Percentiles rank a stretch among this genome's conserved stretches.
Evolutionary conservation across 2,329 filamentous ascomycete genomes (phyloP).

Genomic region (Phialocephala subalpina): DNA sequence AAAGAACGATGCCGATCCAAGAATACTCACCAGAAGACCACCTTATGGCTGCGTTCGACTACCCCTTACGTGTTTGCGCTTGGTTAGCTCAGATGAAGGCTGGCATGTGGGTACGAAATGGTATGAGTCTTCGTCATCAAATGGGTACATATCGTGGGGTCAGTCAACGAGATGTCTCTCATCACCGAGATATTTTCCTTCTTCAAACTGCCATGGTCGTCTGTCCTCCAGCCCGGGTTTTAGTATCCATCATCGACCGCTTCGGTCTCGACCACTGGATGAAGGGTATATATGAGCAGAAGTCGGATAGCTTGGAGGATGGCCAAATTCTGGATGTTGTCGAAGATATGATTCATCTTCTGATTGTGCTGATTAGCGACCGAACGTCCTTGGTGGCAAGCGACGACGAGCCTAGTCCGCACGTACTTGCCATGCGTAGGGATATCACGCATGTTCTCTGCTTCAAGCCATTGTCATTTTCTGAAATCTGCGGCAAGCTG

Average conservation of each 20-base stretch:
- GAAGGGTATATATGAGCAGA: constrained; percentile 78
- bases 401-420: constrained; percentile 70
- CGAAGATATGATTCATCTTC: constrained; percentile 93
- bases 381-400: constrained; percentile 78
- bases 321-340: constrained; percentile 89
- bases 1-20: constrained; percentile 60
- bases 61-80: constrained; percentile 89
- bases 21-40: constrained; percentile 76
- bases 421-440: constrained; percentile 77
- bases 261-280: constrained; percentile 92
- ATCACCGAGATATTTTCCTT: constrained; percentile 94
- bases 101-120: constrained; percentile 98
- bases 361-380: constrained; percentile 91
- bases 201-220: constrained; percentile 90
- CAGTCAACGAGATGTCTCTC: constrained; percentile 87
- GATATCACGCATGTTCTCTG: constrained; percentile 94
- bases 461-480: constrained; percentile 95
- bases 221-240: constrained; percentile 81
- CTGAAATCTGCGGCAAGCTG: constrained; percentile 85
- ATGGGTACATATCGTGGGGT: constrained; percentile 93
- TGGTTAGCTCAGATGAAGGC: constrained; percentile 99
- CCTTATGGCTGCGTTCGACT: constrained; percentile 89
- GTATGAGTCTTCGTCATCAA: constrained; percentile 93
- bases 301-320: constrained; percentile 82
- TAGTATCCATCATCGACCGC: constrained; percentile 90